A percentile compares a stretch with the other conserved stretches of the same genome.
Conservation (phyloP, 2,329 filamentous ascomycete species). For the Calonectria henricotiae region DNA sequence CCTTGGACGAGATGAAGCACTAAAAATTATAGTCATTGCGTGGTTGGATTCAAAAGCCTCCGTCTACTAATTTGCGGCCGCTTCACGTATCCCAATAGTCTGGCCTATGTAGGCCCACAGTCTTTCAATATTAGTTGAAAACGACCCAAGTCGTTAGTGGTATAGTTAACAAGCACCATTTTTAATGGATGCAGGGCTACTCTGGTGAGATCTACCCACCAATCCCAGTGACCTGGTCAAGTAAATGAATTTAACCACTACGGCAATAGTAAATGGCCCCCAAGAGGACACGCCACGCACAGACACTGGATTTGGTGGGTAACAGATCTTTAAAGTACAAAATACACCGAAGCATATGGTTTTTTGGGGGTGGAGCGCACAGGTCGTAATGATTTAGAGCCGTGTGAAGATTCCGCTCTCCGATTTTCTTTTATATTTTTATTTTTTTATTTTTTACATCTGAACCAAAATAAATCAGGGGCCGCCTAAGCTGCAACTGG, state of each 20-base stretch:
- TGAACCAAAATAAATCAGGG: neutral
- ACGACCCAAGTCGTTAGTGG: neutral
- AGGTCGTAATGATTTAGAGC: neutral
- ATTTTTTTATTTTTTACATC: neutral
- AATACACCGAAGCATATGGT: neutral
- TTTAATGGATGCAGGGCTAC: neutral
- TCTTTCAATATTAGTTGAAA: neutral
- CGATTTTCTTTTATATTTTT: neutral
- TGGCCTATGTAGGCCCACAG: too few species aligned
- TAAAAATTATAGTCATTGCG: too few species aligned
- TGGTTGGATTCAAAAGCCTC: neutral
- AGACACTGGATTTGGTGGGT: neutral
- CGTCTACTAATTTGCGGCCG: neutral
- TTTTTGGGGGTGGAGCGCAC: neutral
- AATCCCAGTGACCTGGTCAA: neutral
- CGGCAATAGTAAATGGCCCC: neutral
- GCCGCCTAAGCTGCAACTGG: neutral
- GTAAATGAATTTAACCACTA: conserved; percentile 11
- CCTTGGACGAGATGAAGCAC: neutral
- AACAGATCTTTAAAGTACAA: neutral
- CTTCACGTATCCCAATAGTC: neutral
- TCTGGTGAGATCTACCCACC: neutral
- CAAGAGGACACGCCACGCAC: neutral
- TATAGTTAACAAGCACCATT: neutral
- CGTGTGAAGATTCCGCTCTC: neutral